Evolutionary conservation across 805 yeast genomes (phyloP).

Genomic region (Cyberlindnera sargentensis): DNA sequence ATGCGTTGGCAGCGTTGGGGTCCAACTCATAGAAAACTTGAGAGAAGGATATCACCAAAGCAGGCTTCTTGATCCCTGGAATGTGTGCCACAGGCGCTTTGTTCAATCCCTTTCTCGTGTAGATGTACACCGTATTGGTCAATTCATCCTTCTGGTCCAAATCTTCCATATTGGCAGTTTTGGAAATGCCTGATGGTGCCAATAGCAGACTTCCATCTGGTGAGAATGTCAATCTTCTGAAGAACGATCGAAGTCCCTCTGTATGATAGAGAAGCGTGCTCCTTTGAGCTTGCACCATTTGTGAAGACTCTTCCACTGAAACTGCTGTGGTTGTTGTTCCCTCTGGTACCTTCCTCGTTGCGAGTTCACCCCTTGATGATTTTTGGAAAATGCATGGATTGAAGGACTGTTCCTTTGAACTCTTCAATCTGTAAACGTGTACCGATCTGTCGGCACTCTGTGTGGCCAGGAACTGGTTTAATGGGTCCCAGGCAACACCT

Average conservation of each 20-base stretch:
- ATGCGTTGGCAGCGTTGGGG: constrained; percentile 23
- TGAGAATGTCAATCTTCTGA: constrained; percentile 77
- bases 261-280: constrained; percentile 61
- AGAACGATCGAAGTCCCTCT: constrained; percentile 85
- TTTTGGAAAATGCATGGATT: constrained; percentile 38
- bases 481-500: constrained; percentile 96
- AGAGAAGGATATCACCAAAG: constrained; percentile 73
- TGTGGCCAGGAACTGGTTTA: constrained; percentile 66
- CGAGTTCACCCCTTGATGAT: constrained; percentile 52
- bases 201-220: constrained; percentile 83
- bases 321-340: background rate
- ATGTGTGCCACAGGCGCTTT: constrained; percentile 70
- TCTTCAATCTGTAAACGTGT: constrained; percentile 49
- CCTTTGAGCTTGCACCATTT: constrained; percentile 13
- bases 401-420: constrained; percentile 13
- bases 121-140: constrained; percentile 71
- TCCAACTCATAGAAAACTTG: constrained; percentile 50
- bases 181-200: constrained; percentile 69
- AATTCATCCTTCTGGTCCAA: constrained; percentile 30
- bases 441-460: constrained; percentile 88
- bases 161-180: constrained; percentile 17
- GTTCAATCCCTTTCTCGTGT: constrained; percentile 61
- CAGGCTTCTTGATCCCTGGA: constrained; percentile 77
- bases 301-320: background rate
- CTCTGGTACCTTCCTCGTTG: constrained; percentile 22